Evolutionary conservation across 805 yeast genomes (phyloP).

Genomic region (Candida lessepsii): DNA sequence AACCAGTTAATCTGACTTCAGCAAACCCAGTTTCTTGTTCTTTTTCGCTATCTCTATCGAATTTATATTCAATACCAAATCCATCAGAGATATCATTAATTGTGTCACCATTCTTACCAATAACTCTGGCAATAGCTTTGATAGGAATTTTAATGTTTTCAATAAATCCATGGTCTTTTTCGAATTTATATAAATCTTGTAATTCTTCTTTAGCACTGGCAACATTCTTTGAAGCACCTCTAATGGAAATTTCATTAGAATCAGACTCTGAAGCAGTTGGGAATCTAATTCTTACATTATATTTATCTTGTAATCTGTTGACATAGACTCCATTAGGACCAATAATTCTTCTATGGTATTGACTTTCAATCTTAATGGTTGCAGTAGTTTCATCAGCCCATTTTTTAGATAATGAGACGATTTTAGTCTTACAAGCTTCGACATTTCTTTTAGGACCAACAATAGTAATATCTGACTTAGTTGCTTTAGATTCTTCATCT

Average conservation of each 20-base stretch:
- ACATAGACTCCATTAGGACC: conserved; percentile 83
- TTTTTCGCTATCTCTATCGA: conserved; percentile 39
- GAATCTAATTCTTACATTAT: conserved; percentile 77
- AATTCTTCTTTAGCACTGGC: conserved; percentile 80
- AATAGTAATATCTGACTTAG: conserved; percentile 51
- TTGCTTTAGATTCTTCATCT: conserved; percentile 26
- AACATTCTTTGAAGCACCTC: conserved; percentile 91
- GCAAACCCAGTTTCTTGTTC: conserved; percentile 52
- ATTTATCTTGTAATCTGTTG: conserved; percentile 82
- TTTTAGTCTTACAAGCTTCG: conserved; percentile 62
- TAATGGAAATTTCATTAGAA: conserved; percentile 59
- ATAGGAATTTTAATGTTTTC: conserved; percentile 65
- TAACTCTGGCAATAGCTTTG: conserved; percentile 76
- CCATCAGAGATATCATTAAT: conserved; percentile 77
- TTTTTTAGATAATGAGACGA: conserved; percentile 59
- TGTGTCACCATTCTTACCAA: conserved; percentile 85
- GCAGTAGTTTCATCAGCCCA: conserved; percentile 79
- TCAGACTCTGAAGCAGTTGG: conserved; percentile 38
- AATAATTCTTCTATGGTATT: conserved; percentile 76
- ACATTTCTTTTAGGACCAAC: conserved; percentile 80
- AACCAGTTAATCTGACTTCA: conserved; percentile 72
- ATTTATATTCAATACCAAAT: conserved; percentile 57
- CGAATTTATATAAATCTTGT: conserved; percentile 78
- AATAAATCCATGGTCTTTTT: conserved; percentile 77
- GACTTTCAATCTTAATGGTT: conserved; percentile 67